Base-by-base conservation (phyloP, 2,329 filamentous ascomycete genomes). In the Colletotrichum trifolii region DNA sequence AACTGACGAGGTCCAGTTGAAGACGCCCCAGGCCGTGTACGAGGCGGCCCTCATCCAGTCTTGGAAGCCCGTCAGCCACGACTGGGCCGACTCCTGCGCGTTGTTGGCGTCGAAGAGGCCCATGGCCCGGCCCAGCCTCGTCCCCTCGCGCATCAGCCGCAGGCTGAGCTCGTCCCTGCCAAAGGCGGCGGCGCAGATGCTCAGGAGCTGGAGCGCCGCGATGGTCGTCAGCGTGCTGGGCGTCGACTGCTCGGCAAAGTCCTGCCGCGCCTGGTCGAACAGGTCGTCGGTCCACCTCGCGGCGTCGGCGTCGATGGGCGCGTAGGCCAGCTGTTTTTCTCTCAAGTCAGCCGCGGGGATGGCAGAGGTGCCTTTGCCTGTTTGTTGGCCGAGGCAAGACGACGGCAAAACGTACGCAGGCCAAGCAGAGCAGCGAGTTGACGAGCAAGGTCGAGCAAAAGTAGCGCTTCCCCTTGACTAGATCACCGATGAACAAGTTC, bases 11-110 rank as follows among this genome's bases (percentile, higher is more conserved):
- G 62, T 54, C 68, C 67, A 69, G 7, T 67, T 70, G 33, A 68
- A 69, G 1, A 70, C 64, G 1, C 75, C 74, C 75, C 75, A 77
- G 0, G 75, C 73, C 3, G 73, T 74, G n/a, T 72, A 72, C 2
- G 67, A 69, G 4, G 58, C 62, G 8, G 57, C 46, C 13, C 39
- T 40, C 5, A 33, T 49, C 62, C 62, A 65, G 8, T 50, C 9
- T 4, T 39, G 9, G 33, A 61, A 35, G 2, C 46, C 50, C 10
- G 2, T 38, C 5, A 64, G 2, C 61, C 61, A 64, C 34, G 13
- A 40, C 6, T 6, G 39, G 0, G 61, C 61, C 8, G 61, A 64
- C 15, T 62, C 6, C 38, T 15, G n/a, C 13, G 49, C 35, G 15
- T 39, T 13, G 4, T 48, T 9, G 5, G 46, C 61, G 7, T 62